Percentiles rank a stretch among this genome's conserved stretches.
These are phyloP conservation scores for Penicillium sclerotigenum DNA, from an alignment of 2,329 filamentous ascomycete species.

Conservation along the genomic window DNA sequence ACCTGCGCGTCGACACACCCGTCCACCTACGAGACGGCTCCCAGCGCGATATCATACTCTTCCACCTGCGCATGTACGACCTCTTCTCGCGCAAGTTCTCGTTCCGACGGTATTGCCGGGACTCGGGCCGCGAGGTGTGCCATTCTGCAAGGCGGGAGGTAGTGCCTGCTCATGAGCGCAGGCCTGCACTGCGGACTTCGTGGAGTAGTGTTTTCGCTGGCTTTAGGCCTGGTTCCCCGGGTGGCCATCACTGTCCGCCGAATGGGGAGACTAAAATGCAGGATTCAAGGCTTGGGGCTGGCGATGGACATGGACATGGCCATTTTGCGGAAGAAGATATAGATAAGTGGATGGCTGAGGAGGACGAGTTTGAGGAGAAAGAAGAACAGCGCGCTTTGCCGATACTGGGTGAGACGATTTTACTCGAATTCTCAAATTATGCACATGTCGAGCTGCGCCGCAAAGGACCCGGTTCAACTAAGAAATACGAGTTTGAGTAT, in stretches of 20 bases:
- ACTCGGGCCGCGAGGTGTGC: constrained; percentile 90
- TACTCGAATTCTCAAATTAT: constrained; percentile 96
- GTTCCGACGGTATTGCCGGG: constrained; percentile 82
- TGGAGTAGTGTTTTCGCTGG: constrained; percentile 58
- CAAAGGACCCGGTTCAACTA: constrained; percentile 62
- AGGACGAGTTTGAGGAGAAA: constrained; percentile 11
- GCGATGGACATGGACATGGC: neutral
- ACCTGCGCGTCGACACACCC: constrained; percentile 80
- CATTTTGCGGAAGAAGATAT: neutral
- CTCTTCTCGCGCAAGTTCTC: constrained; percentile 83
- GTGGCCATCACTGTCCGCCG: constrained; percentile 47
- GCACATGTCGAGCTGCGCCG: constrained; percentile 81
- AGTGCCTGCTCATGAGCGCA: constrained; percentile 55
- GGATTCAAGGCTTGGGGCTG: constrained; percentile 53
- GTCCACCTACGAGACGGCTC: constrained; percentile 56
- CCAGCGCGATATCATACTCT: constrained; percentile 70
- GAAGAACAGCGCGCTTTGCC: neutral
- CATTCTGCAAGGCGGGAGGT: constrained; percentile 66
- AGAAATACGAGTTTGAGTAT: constrained; percentile 88
- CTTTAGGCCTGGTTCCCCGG: constrained; percentile 54
- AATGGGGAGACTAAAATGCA: constrained; percentile 49
- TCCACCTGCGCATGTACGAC: constrained; percentile 94
- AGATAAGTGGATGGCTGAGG: neutral
- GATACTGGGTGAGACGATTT: constrained; percentile 70
- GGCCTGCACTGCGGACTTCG: constrained; percentile 56